Conservation (phyloP, 2,329 filamentous ascomycete genomes). For the Cercospora sp. region DNA sequence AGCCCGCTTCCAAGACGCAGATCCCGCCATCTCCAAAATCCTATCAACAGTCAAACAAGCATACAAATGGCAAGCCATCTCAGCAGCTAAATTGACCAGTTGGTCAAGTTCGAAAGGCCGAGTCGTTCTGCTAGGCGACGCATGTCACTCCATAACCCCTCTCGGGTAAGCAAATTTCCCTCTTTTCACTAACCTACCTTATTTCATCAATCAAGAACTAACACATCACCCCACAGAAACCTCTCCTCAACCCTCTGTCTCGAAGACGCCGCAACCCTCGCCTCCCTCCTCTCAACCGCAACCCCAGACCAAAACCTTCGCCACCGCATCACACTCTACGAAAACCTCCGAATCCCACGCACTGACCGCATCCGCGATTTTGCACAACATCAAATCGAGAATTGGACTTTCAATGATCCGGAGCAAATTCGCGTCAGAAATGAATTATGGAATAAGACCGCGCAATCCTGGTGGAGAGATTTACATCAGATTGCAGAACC, state of each 20-base stretch:
- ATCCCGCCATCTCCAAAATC: slow-evolving; percentile 9
- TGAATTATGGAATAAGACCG: slow-evolving; percentile 8
- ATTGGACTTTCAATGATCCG: slow-evolving; percentile 9
- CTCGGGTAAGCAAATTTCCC: background rate
- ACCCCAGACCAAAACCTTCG: background rate
- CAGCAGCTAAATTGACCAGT: background rate
- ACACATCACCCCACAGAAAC: background rate
- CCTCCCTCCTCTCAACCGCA: slow-evolving; percentile 5
- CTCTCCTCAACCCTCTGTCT: slow-evolving; percentile 13
- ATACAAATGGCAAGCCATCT: slow-evolving; percentile 15
- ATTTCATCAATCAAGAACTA: background rate
- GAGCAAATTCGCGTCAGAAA: slow-evolving; percentile 5
- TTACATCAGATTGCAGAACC: background rate
- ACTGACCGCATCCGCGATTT: slow-evolving; percentile 7
- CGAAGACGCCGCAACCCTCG: slow-evolving; percentile 18
- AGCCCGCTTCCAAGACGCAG: slow-evolving; percentile 7
- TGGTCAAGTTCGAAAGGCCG: slow-evolving; percentile 13
- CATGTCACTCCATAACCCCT: slow-evolving; percentile 11
- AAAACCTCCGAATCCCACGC: slow-evolving; percentile 14
- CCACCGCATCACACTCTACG: slow-evolving; percentile 4
- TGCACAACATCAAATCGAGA: slow-evolving; percentile 2
- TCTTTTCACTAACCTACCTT: background rate
- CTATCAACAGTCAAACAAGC: slow-evolving; percentile 3
- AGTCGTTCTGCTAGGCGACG: slow-evolving; percentile 17
- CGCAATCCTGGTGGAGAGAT: slow-evolving; percentile 4